Evolutionary conservation across 108 stramenopile species (phyloP).

Genomic region (Schizochytrium sp.): DNA sequence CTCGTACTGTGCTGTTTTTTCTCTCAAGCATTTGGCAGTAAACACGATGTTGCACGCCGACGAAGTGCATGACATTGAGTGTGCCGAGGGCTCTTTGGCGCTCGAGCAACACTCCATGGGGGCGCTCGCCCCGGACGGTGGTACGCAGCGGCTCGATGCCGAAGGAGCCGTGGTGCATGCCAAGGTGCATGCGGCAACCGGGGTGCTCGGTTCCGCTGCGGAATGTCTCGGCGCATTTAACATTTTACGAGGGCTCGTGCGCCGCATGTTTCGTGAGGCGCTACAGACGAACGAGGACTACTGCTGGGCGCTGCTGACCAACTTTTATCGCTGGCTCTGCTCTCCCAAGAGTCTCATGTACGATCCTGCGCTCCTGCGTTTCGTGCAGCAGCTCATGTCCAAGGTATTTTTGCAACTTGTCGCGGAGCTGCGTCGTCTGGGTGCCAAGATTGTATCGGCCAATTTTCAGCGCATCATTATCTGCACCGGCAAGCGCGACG

Average conservation of each 20-base stretch:
- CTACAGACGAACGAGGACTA: slow-evolving; percentile 49
- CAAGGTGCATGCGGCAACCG: background rate
- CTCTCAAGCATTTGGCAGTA: slow-evolving; percentile 79
- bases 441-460: slow-evolving; percentile 80
- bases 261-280: slow-evolving; percentile 74
- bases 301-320: slow-evolving; percentile 74
- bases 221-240: slow-evolving; percentile 54
- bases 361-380: slow-evolving; percentile 83
- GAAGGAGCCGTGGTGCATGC: background rate
- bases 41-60: slow-evolving; percentile 64
- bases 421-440: slow-evolving; percentile 81
- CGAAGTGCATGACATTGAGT: slow-evolving; percentile 9
- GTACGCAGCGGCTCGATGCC: slow-evolving; percentile 32
- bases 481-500: slow-evolving; percentile 74
- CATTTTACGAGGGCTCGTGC: slow-evolving; percentile 71
- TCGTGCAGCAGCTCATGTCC: slow-evolving; percentile 75
- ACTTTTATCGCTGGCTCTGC: slow-evolving; percentile 80
- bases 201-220: background rate
- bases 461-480: slow-evolving; percentile 79
- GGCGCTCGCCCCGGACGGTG: slow-evolving; percentile 1
- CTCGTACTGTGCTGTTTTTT: slow-evolving; percentile 79
- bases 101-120: background rate
- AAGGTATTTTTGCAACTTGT: slow-evolving; percentile 75
- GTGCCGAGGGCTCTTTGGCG: background rate
- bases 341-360: slow-evolving; percentile 71